Conservation (phyloP, 225 moss, liverwort and hornwort species). For the Neckera pumila region DNA sequence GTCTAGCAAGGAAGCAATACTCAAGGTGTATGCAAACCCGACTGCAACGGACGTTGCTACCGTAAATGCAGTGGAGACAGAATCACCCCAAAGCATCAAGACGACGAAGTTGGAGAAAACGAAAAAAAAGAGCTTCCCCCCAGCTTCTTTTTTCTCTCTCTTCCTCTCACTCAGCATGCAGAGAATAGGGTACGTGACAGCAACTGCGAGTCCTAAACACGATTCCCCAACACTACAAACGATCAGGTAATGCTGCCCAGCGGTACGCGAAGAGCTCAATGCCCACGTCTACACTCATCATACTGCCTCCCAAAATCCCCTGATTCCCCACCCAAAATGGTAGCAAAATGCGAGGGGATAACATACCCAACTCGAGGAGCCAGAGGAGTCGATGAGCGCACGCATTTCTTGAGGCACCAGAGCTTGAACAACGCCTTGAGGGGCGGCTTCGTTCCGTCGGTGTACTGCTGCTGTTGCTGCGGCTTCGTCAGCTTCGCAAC, state of each 20-base stretch:
- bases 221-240: neutral
- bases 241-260: neutral
- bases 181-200: neutral
- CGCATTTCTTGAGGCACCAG: conserved; percentile 28
- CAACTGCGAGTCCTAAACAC: neutral
- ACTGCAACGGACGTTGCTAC: neutral
- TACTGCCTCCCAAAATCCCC: neutral
- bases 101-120: neutral
- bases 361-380: neutral
- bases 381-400: neutral
- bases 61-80: neutral
- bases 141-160: neutral
- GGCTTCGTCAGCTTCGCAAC: neutral
- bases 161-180: neutral
- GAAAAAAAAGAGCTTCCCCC: neutral
- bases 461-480: neutral
- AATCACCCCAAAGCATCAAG: neutral
- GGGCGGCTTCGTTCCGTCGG: neutral
- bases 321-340: neutral
- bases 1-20: neutral
- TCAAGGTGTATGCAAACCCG: neutral
- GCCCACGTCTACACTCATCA: neutral
- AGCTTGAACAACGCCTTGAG: conserved; percentile 18
- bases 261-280: neutral
- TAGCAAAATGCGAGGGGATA: neutral